phyloP scores from a whole-genome alignment of 225 moss, liverwort and hornwort species.

The Pseudoscleropodium purum region DNA sequence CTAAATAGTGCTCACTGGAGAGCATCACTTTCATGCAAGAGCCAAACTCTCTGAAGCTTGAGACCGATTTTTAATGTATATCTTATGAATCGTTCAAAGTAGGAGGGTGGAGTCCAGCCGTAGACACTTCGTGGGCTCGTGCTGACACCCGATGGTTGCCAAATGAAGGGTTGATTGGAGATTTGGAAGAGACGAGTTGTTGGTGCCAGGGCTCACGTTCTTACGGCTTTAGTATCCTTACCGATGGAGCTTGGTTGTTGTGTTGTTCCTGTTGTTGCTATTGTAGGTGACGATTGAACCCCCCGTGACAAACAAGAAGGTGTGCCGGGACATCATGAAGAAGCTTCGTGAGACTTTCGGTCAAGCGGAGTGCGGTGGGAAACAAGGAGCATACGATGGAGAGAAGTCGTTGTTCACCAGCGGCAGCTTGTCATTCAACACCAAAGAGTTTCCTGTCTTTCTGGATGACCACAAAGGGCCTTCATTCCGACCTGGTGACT shows the following conservation, averaged over 20 bases:
- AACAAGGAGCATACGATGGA: constrained; percentile 77
- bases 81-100: background rate
- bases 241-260: background rate
- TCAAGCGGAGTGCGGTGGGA: constrained; percentile 41
- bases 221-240: background rate
- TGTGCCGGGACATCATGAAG: constrained; percentile 65
- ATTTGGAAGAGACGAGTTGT: background rate
- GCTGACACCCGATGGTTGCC: background rate
- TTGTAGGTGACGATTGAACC: constrained; percentile 72
- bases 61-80: background rate
- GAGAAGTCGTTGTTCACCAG: constrained; percentile 89
- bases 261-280: background rate
- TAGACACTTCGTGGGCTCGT: background rate
- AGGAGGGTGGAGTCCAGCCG: background rate
- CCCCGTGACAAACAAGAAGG: constrained; percentile 47
- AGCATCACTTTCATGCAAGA: background rate
- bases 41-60: background rate
- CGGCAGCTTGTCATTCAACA: constrained; percentile 51
- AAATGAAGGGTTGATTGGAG: background rate
- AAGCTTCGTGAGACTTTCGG: constrained; percentile 77
- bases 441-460: constrained; percentile 52
- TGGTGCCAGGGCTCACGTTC: background rate
- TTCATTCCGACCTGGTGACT: constrained; percentile 38
- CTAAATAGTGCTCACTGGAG: background rate
- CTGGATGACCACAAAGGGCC: constrained; percentile 67